Evolutionary conservation across 2,329 filamentous ascomycete genomes (phyloP), one percentile per base, ranked within the genome.

Genomic region (Sporothrix inflata): DNA sequence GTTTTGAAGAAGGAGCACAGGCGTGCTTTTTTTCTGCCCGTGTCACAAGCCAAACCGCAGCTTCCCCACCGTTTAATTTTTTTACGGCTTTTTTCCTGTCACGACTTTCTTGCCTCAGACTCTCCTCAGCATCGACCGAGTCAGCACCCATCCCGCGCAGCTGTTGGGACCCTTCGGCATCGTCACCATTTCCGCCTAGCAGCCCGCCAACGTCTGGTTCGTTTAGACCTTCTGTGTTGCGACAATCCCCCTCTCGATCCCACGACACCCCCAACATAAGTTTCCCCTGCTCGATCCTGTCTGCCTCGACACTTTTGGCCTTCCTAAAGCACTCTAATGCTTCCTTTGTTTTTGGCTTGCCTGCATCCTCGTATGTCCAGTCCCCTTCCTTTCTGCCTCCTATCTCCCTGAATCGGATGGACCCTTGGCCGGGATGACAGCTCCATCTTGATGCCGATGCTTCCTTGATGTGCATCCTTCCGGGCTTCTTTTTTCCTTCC

Each of bases 341-440:
- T 40, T 42, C 57, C 57, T 24, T 60, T 19, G 16, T 30, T 42
- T 16, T 42, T 65, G 60, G 57, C 57, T 38, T 21, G 34, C 8
- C 19, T 65, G 24, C 40, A 65, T 47, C 19, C 24, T 49, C 24
- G 63, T 66, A 66, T 12, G 63, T 66, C 24, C 16, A 65, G 3
- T 14, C 40, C 21, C 57, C 57, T 9, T n/a, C 30, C n/a, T 16
- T 47, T 30, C 42, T n/a, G 19, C 19, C 8, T 14, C 30, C 6
- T 12, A 30, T 3, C 61, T 11, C 14, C 61, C 24, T 49, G 9
- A 8, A 19, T 27, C 38, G 63, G 42, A 66, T 49, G 63, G 42
- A 49, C 63, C 42, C 63, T 66, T 49, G 63, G 24, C 42, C 61
- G 42, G 24, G 63, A 66, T 66, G 42, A 34, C 63, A 49, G 42